Percentiles rank a stretch among this genome's conserved stretches.
phyloP scores from a whole-genome alignment of 345 rosid genomes.

The Citrus unshiu region DNA sequence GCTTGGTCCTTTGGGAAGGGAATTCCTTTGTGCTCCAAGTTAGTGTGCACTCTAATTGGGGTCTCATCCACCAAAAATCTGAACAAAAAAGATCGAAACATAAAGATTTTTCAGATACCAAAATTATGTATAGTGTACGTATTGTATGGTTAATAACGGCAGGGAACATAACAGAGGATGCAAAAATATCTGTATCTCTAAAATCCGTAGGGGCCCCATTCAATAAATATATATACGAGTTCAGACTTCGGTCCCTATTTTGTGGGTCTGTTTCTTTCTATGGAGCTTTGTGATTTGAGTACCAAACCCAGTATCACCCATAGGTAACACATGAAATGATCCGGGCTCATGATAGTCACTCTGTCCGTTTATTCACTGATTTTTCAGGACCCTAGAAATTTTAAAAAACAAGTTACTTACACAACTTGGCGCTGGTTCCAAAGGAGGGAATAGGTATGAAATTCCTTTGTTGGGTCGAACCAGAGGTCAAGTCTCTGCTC shows the following conservation, averaged over 20 bases:
- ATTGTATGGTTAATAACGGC: not conserved
- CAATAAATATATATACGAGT: not conserved
- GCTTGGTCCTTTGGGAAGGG: conserved; percentile 92
- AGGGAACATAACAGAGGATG: not conserved
- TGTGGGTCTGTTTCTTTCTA: not conserved
- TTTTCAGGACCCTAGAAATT: not conserved
- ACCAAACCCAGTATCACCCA: not conserved
- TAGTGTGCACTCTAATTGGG: conserved; percentile 71
- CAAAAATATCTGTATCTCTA: not conserved
- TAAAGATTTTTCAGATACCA: not conserved
- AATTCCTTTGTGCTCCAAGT: conserved; percentile 83
- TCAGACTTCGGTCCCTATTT: not conserved
- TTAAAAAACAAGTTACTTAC: conserved; percentile 39
- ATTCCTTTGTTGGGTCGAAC: conserved; percentile 95
- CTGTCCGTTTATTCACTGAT: not conserved
- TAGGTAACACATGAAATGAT: not conserved
- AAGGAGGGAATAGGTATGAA: conserved; percentile 74
- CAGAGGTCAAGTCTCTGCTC: conserved; percentile 90
- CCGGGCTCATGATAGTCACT: not conserved
- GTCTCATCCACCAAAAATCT: conserved; percentile 92
- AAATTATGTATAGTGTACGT: not conserved
- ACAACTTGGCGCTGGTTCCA: conserved; percentile 88
- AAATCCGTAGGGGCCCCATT: not conserved
- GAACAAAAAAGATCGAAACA: not conserved
- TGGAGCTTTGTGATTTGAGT: not conserved